Base-by-base conservation (phyloP, 371 early-diverging fungal genomes). In the Parasitella parasitica region DNA sequence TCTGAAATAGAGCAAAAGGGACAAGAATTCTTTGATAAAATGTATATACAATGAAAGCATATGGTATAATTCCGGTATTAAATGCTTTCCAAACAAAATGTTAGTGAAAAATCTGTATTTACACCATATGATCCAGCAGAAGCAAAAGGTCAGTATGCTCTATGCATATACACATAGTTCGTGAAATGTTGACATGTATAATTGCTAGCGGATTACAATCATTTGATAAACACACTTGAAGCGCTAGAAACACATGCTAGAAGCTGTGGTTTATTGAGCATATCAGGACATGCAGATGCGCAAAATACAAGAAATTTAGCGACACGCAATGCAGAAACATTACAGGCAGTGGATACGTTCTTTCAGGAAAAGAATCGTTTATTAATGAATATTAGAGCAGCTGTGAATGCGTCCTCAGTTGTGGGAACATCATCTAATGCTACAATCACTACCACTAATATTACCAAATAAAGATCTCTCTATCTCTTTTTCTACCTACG, bases 11-110 rank as follows among this genome's bases (percentile, higher is more conserved):
- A 80, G 48, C 66, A 70, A 22, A 75, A 72, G 53, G 72, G 74
- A 46, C 66, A 77, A 54, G 76, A 80, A 6, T 70, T 80, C 16
- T 77, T 80, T 72, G 72, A 77, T 11, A 77, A 77, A 64, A 77
- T 75, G 80, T 80, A 76, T 39, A 30, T 16, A 27, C n/a, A n/a
- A n/a, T n/a, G n/a, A n/a, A n/a, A n/a, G n/a, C n/a, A n/a, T n/a
- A n/a, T n/a, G n/a, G n/a, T n/a, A n/a, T n/a, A n/a, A n/a, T n/a
- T n/a, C n/a, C n/a, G n/a, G n/a, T n/a, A n/a, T n/a, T n/a, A n/a
- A n/a, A n/a, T n/a, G n/a, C n/a, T n/a, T n/a, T n/a, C n/a, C n/a
- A n/a, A n/a, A n/a, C n/a, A n/a, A n/a, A n/a, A n/a, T n/a, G n/a
- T n/a, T 60, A 80, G 80, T 26, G 77, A 80, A 54, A 74, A 69